phyloP scores from a whole-genome alignment of 192 early-diverging fungal genomes.

The Podila minutissima region DNA sequence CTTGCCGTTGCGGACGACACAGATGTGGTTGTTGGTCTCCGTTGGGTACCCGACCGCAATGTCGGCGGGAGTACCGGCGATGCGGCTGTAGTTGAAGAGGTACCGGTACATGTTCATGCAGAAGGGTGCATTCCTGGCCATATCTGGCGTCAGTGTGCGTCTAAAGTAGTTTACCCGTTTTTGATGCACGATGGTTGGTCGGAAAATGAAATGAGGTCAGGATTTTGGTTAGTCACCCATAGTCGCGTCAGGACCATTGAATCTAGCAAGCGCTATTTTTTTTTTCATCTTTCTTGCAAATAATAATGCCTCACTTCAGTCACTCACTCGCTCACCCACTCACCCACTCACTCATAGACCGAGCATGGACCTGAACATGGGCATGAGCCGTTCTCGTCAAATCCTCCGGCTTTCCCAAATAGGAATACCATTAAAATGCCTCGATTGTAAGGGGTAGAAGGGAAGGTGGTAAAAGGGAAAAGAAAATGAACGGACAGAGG shows the following conservation, averaged over 20 bases:
- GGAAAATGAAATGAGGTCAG: neutral
- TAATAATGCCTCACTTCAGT: too few species aligned
- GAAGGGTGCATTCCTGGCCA: constrained; percentile 72
- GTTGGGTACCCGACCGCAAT: constrained; percentile 69
- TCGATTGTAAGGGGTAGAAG: neutral
- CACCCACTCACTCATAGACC: neutral
- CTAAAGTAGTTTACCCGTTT: constrained; percentile 37
- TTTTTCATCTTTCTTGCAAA: too few species aligned
- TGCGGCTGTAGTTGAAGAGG: constrained; percentile 84
- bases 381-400: neutral
- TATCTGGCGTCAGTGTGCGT: constrained; percentile 74
- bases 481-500: neutral
- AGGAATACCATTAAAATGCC: constrained; percentile 6
- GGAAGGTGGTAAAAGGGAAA: neutral
- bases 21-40: constrained; percentile 74
- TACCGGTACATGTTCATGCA: constrained; percentile 88
- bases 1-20: constrained; percentile 79
- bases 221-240: neutral
- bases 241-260: too few species aligned
- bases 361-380: neutral
- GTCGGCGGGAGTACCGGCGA: constrained; percentile 74
- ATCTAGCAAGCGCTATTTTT: too few species aligned
- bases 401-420: constrained; percentile 29
- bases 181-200: neutral
- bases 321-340: neutral